Evolutionary conservation across 768 basidiomycete species (phyloP), one percentile per base, ranked within the genome.

Genomic region (Suillus ampliporus): DNA sequence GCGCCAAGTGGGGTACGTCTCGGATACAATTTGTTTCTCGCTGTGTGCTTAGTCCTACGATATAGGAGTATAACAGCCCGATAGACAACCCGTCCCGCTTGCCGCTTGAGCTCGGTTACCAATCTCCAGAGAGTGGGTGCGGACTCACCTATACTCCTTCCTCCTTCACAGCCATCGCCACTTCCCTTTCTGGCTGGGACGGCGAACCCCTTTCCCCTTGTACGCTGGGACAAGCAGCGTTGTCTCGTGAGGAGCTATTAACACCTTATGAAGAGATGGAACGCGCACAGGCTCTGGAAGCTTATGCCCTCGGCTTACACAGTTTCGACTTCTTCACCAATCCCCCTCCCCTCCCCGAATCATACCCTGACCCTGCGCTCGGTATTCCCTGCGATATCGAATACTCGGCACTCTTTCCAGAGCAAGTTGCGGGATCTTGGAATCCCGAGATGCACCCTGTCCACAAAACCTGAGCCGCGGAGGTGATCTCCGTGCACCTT

Each of bases 171-270:
- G 68, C 72, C n/a, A 64, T 74, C 41, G 67, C 76, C 37, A 80
- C 81, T 5, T 79, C 82, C n/a, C 69, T 82, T 43, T 61, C 73
- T 15, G 71, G 72, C 48, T 83, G 82, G 82, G 78, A 80, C 61
- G 76, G 72, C 28, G 71, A 78, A 19, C n/a, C 69, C 52, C 57
- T 58, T 46, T 61, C 62, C 15, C 59, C 63, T 8, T 60, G 51
- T 23, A 37, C 41, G 38, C 61, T 63, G 1, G 65, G 38, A 40
- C 54, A 57, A n/a, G 23, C 56, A 7, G 23, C 41, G 7, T 41
- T 50, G 8, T 40, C 60, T 43, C 31, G 23, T n/a, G 59, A 61
- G 38, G 60, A 43, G 21, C 41, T 23, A 34, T 40, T 53, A 14
- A 53, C 54, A 17, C 51, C 4, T 19, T 66, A 61, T 13, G 74